Evolutionary conservation across 2,329 filamentous ascomycete genomes (phyloP).

Genomic region (Microdochium nivale): DNA sequence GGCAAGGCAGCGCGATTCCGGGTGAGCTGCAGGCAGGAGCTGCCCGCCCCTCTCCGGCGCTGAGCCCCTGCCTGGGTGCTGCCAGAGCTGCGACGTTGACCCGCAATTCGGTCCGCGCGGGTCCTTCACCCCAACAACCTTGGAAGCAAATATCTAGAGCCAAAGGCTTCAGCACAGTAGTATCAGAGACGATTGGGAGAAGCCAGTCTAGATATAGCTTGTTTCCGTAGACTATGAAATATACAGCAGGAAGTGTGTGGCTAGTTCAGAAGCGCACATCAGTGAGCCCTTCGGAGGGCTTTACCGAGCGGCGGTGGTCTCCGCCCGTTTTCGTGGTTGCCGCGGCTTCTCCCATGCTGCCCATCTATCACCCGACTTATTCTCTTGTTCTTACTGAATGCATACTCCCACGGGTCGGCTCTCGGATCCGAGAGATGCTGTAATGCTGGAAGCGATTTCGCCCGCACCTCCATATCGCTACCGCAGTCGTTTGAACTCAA

Average conservation of each 20-base stretch:
- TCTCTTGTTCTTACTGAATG: not conserved
- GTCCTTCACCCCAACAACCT: not conserved
- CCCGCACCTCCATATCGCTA: no score
- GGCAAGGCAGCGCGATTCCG: not conserved
- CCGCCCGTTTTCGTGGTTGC: not conserved
- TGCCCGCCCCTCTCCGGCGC: not conserved
- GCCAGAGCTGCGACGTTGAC: not conserved
- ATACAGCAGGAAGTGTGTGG: no score
- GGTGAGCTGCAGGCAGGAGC: not conserved
- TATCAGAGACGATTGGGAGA: no score
- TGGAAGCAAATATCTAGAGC: no score
- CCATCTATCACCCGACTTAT: not conserved
- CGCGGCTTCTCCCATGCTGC: not conserved
- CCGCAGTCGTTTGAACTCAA: no score
- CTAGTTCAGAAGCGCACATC: no score
- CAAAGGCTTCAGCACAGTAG: no score
- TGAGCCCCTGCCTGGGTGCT: not conserved
- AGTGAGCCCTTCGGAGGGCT: no score
- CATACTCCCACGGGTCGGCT: not conserved
- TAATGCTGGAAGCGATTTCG: no score
- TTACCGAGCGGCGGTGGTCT: no score
- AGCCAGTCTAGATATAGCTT: no score
- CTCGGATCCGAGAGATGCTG: not conserved
- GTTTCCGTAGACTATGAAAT: no score
- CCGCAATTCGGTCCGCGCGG: not conserved